phyloP scores from a whole-genome alignment of 129 eudicot species.

The Sambucus nigra region DNA sequence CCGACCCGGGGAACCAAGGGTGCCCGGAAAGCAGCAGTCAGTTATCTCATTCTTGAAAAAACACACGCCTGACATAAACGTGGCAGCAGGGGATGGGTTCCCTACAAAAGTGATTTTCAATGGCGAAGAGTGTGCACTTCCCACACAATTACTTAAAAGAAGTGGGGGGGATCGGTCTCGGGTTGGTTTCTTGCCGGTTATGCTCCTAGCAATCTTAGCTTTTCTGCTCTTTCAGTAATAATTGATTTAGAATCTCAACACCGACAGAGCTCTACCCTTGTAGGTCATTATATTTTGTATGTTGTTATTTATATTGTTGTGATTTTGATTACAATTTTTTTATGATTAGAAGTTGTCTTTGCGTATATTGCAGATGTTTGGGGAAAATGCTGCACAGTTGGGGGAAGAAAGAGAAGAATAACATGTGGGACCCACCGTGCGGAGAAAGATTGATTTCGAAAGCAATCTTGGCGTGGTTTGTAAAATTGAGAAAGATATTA shows the following conservation, averaged over 20 bases:
- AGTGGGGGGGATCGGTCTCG: conserved; percentile 18
- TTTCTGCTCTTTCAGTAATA: conserved; percentile 22
- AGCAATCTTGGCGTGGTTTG: no score
- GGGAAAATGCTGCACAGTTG: no score
- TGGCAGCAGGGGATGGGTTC: conserved; percentile 59
- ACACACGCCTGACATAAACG: conserved; percentile 27
- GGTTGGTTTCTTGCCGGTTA: conserved; percentile 14
- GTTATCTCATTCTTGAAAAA: conserved; percentile 59
- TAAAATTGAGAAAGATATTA: neutral
- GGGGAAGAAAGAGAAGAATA: no score
- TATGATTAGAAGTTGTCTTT: no score
- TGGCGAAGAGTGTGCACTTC: conserved; percentile 88
- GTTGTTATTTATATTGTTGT: no score
- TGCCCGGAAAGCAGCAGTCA: conserved; percentile 88
- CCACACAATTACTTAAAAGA: conserved; percentile 38
- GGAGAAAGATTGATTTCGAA: no score
- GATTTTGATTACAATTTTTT: no score
- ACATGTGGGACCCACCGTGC: no score
- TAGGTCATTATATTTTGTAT: neutral
- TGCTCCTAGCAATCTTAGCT: conserved; percentile 23
- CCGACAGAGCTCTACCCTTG: neutral
- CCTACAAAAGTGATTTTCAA: conserved; percentile 61
- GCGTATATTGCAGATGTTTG: no score
- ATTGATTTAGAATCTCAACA: neutral
- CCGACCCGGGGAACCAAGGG: conserved; percentile 38